Evolutionary conservation across 352 stramenopile genomes (phyloP).

Genomic region (Phytophthora citrophthora): DNA sequence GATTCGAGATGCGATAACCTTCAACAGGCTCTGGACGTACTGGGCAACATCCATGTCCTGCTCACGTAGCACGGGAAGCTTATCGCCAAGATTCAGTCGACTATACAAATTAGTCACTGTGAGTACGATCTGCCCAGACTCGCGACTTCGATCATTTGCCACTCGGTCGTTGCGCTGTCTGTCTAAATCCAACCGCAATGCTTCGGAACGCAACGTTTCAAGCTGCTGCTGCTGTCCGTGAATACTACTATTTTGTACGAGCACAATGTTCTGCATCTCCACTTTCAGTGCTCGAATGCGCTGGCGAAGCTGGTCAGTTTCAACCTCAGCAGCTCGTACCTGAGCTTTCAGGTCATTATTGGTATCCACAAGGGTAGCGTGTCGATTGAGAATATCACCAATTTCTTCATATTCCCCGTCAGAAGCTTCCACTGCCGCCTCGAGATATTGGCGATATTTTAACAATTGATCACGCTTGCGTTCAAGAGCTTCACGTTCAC

Average conservation of each 20-base stretch:
- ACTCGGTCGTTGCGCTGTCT: constrained; percentile 75
- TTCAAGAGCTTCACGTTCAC: constrained; percentile 71
- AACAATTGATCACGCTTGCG: constrained; percentile 82
- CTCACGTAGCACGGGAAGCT: constrained; percentile 74
- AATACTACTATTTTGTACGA: constrained; percentile 89
- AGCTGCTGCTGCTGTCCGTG: constrained; percentile 84
- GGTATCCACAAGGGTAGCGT: constrained; percentile 86
- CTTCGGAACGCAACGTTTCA: constrained; percentile 75
- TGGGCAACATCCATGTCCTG: constrained; percentile 76
- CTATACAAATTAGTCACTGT: constrained; percentile 93
- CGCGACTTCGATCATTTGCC: constrained; percentile 83
- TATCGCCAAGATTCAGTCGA: constrained; percentile 77
- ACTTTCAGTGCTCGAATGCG: constrained; percentile 80
- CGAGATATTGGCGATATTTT: constrained; percentile 87
- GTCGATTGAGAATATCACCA: constrained; percentile 83
- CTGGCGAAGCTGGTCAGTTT: constrained; percentile 81
- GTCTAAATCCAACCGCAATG: constrained; percentile 84
- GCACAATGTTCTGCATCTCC: constrained; percentile 83
- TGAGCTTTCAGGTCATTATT: constrained; percentile 89
- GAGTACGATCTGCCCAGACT: constrained; percentile 91
- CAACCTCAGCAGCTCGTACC: constrained; percentile 66
- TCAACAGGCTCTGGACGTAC: constrained; percentile 79
- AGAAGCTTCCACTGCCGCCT: constrained; percentile 80
- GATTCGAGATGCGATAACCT: constrained; percentile 83
- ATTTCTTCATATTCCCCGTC: constrained; percentile 89